A percentile compares a stretch with the other conserved stretches of the same genome.
Conservation (phyloP, 1,284 basidiomycete genomes). For the Ceratobasidium sp. region DNA sequence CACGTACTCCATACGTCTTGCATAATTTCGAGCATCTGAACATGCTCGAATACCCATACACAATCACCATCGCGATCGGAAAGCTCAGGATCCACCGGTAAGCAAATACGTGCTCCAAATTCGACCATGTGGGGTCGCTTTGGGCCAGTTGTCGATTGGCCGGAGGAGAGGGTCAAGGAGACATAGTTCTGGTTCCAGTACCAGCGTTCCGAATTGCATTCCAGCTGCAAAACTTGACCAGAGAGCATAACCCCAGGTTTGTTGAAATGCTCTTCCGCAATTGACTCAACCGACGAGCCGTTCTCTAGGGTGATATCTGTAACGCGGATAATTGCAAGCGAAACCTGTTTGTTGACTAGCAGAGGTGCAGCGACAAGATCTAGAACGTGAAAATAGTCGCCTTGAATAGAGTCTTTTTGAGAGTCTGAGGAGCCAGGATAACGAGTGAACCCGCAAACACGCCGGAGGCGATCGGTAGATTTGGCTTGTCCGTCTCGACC, state of each 20-base stretch:
- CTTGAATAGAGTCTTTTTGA: neutral
- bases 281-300: neutral
- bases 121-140: neutral
- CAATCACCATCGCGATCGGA: neutral
- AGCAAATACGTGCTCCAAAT: neutral
- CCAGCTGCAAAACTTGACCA: slow-evolving; percentile 8
- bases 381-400: slow-evolving; percentile 6
- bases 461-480: slow-evolving; percentile 21
- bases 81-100: neutral
- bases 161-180: neutral
- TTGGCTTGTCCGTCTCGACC: neutral
- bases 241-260: slow-evolving; percentile 1
- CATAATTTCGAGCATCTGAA: neutral
- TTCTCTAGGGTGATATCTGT: neutral
- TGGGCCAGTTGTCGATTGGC: neutral
- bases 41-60: neutral
- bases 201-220: slow-evolving; percentile 3
- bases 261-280: neutral
- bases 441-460: slow-evolving; percentile 26
- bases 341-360: neutral
- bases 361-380: slow-evolving; percentile 13
- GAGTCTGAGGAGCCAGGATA: neutral
- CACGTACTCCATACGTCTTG: slow-evolving; percentile 7
- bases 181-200: slow-evolving; percentile 15
- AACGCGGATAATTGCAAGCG: neutral